These are phyloP conservation scores for Escallonia herrerae DNA, from an alignment of 129 eudicot genomes.

Conservation along the genomic window DNA sequence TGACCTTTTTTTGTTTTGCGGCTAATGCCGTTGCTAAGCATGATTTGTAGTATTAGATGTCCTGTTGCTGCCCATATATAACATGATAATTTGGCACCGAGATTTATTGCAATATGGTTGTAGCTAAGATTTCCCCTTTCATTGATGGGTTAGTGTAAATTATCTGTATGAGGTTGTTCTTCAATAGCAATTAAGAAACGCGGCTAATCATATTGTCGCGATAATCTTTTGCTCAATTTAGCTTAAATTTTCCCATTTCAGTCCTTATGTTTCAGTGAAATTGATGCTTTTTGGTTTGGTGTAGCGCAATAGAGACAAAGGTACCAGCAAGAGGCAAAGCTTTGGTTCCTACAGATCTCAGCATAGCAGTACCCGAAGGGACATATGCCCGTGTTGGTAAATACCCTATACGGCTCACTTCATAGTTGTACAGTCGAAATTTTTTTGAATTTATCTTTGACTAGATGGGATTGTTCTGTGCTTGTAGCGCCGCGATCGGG, in stretches of 20 bases:
- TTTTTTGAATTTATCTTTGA: too few relatives aligned
- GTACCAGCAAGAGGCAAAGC: slow-evolving; percentile 88
- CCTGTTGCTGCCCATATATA: too few relatives aligned
- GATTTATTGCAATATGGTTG: too few relatives aligned
- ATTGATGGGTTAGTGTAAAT: too few relatives aligned
- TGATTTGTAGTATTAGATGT: too few relatives aligned
- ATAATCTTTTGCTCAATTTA: neutral
- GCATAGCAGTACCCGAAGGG: slow-evolving; percentile 71
- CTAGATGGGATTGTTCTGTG: neutral
- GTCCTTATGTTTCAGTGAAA: neutral
- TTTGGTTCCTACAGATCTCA: slow-evolving; percentile 62
- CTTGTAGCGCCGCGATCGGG: slow-evolving; percentile 87
- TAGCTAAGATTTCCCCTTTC: too few relatives aligned
- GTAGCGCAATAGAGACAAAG: slow-evolving; percentile 45
- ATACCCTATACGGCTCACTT: neutral
- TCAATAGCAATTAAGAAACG: too few relatives aligned
- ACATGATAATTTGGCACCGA: too few relatives aligned
- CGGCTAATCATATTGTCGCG: neutral
- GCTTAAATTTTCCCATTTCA: neutral
- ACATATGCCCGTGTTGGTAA: slow-evolving; percentile 88
- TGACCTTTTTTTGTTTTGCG: too few relatives aligned
- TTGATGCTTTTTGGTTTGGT: neutral
- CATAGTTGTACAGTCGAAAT: too few relatives aligned
- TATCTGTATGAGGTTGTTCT: too few relatives aligned
- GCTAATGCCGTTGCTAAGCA: too few relatives aligned